Base-by-base conservation (phyloP, 495 filamentous ascomycete genomes). In the Cercophora newfieldiana region DNA sequence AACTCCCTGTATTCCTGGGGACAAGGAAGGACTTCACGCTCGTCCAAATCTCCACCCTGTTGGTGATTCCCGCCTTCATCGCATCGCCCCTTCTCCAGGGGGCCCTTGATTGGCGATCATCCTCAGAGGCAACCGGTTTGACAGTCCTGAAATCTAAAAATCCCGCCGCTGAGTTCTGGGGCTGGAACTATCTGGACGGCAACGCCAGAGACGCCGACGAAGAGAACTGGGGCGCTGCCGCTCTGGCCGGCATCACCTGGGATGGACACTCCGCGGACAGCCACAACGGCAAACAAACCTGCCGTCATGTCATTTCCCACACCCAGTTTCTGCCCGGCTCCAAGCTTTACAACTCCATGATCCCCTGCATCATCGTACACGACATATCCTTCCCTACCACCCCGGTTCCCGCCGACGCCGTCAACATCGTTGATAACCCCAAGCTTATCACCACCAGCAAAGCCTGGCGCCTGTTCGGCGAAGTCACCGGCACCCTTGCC, bases 301-400 rank as follows among this genome's bases (percentile, higher is more conserved):
- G 58, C 33, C 58, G 58, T 10, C 58, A 61, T 30, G 58, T 61
- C 58, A 44, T 48, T 18, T 21, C 29, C 33, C 30, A 61, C 58
- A 22, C 58, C 26, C 58, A 37, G 16, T 61, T 61, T 21, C 58
- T n/a, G 1, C 18, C 24, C 6, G 58, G 58, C 58, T 33, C 58
- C 58, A 48, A 48, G 58, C 1, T 61, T 21, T 48, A 10, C 33
- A 33, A 33, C 21, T n/a, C 16, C 30, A 61, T 18, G 1, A 47
- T 61, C 29, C 58, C 58, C 30, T 61, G 58, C 58, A 61, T 61
- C 30, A 21, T 24, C 18, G 58, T 61, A 12, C 58, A 61, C 58
- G 18, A 16, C 33, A 44, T 61, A 1, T 47, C 30, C 19, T 61
- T 28, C 26, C 58, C 58, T 7, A 2, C 58, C 18, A 8, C 16